Base-by-base conservation (phyloP, 75 land plant species). In the Pinus tabuliformis region DNA sequence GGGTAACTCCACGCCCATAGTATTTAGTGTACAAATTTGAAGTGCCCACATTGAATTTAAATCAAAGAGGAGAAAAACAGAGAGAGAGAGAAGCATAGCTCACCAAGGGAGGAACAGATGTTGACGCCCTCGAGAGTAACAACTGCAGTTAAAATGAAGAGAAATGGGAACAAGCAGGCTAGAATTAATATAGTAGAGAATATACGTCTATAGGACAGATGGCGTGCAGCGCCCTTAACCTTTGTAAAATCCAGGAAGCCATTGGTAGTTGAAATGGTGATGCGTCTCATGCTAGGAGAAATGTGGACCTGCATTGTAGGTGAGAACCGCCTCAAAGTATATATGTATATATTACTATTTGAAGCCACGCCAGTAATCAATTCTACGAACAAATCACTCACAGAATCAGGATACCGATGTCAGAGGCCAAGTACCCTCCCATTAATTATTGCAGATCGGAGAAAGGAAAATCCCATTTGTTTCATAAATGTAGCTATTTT, bases 261-360 rank as follows among this genome's bases (percentile, higher is more conserved):
- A 86, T 87, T 83, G 22, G 36, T 56, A n/a, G 86, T 76, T 37
- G 94, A 93, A 52, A 95, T 93, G 60, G 98, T 95, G 81, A 95
- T 95, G 81, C 94, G 95, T 83, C 94, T 87, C 98, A 93, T 91
- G 87, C 94, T 95, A 81, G 97, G 98, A 71, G 98, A 95, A 78
- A 95, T 83, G 78, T 83, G 97, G 87, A 95, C 89, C 85, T 86
- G 90, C 90, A 88, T 88, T 83, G 80, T 85, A 11, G 54, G 54
- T 49, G 54, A 11, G 54, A 49, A 49, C 54, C 54, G 12, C 42
- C 42, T 11, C 54, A 49, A 11, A 49, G 54, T 49, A 9, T 49
- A 49, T 9, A 9, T 49, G 54, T 49, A 9, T 49, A 49, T 49
- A 49, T 49, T 49, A 49, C 54, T 49, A 12, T 49, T 49, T 49